phyloP scores from a whole-genome alignment of 768 basidiomycete genomes.

The Hericium rajendrae region DNA sequence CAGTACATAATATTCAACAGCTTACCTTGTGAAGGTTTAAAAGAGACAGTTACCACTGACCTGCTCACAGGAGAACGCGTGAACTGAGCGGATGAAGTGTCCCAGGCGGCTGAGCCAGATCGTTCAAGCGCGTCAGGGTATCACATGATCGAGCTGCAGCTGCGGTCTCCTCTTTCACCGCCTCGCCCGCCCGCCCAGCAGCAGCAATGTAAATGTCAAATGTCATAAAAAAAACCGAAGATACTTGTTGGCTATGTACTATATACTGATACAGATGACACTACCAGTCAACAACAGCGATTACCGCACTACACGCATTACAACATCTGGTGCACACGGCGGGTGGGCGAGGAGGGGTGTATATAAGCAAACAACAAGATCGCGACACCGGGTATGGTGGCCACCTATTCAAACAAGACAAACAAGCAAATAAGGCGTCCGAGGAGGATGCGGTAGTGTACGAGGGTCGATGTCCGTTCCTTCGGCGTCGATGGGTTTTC shows the following conservation, averaged over 20 bases:
- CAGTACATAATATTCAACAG: no score
- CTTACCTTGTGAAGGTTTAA: no score
- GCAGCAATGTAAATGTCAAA: not conserved
- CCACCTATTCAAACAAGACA: no score
- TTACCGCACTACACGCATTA: not conserved
- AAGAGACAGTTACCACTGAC: no score
- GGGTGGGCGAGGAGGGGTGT: not conserved
- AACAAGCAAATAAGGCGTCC: not conserved
- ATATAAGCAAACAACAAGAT: not conserved
- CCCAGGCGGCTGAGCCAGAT: no score
- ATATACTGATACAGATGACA: constrained; percentile 4
- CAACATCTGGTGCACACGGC: not conserved
- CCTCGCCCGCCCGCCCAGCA: no score
- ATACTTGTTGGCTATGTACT: constrained; percentile 1
- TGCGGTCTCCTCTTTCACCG: no score
- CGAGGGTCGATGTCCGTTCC: not conserved
- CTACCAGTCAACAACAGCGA: not conserved
- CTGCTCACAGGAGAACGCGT: no score
- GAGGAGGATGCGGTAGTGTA: not conserved
- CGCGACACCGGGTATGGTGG: no score
- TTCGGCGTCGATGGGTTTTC: not conserved
- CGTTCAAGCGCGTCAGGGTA: no score
- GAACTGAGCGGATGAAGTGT: no score
- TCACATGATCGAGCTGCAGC: no score
- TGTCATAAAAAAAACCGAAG: not conserved